These are phyloP conservation scores for Magnolia changhungtana DNA, from an alignment of 164 flowering plant species.

Conservation along the genomic window DNA sequence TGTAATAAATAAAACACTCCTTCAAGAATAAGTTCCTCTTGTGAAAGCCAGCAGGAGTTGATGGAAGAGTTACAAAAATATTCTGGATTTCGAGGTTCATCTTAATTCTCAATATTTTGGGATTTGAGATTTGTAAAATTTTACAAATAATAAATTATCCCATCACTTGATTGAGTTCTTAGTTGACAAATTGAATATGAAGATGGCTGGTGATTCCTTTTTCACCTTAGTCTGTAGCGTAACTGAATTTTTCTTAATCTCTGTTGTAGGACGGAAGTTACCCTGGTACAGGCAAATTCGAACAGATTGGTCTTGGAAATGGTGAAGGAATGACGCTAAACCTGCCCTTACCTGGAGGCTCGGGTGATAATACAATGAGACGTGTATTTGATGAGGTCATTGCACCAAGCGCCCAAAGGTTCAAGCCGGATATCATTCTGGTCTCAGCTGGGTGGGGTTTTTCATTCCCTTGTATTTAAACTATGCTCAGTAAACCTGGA, in stretches of 20 bases:
- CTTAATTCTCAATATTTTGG: not conserved
- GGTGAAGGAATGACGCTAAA: constrained; percentile 92
- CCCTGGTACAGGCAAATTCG: constrained; percentile 95
- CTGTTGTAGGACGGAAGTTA: constrained; percentile 83
- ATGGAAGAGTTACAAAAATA: not conserved
- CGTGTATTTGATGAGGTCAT: constrained; percentile 83
- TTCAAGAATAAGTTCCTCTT: not conserved
- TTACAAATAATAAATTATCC: not conserved
- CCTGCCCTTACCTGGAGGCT: constrained; percentile 94
- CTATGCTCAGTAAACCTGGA: not conserved
- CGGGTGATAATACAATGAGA: constrained; percentile 87
- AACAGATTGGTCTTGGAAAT: constrained; percentile 65
- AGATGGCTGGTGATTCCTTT: not conserved
- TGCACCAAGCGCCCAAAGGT: constrained; percentile 81
- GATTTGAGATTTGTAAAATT: not conserved
- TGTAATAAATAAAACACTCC: too few species aligned
- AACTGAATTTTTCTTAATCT: not conserved
- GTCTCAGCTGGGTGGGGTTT: constrained; percentile 81
- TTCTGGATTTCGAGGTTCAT: not conserved
- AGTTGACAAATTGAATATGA: not conserved
- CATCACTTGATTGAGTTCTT: not conserved
- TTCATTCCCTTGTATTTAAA: not conserved
- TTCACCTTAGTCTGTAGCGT: not conserved
- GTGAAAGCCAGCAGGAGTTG: not conserved
- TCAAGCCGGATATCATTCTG: constrained; percentile 94